Conservation (phyloP, 768 basidiomycete genomes). For the Trametes cinnabarina region DNA sequence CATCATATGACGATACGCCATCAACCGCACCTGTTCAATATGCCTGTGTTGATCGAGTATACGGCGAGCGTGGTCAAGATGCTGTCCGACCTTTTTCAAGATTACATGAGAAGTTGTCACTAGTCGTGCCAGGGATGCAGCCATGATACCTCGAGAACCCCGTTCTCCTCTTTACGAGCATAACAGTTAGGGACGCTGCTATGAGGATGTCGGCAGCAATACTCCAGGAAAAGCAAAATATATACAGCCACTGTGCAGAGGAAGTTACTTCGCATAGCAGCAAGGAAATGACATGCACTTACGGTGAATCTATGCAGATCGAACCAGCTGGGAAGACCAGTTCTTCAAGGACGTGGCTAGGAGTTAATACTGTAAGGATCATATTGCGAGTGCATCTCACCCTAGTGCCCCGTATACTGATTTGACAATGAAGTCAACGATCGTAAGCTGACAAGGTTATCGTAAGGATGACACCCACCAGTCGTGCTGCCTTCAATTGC, state of each 20-base stretch:
- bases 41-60: not conserved
- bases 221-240: not conserved
- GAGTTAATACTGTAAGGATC: too few species aligned
- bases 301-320: not conserved
- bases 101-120: too few species aligned
- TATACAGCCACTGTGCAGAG: not conserved
- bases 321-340: not conserved
- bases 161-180: not conserved
- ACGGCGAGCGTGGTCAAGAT: not conserved
- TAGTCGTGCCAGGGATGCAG: too few species aligned
- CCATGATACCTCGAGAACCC: not conserved
- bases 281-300: not conserved
- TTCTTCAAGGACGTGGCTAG: not conserved
- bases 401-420: not conserved
- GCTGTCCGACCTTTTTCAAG: not conserved
- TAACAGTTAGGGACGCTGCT: not conserved
- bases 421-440: too few species aligned
- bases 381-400: not conserved
- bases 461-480: not conserved
- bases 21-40: not conserved
- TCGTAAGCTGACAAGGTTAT: too few species aligned
- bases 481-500: not conserved
- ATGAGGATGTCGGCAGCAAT: not conserved
- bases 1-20: too few species aligned
- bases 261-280: too few species aligned